Percentiles rank a stretch among this genome's conserved stretches.
phyloP scores from a whole-genome alignment of 345 rosid genomes.

The Hirschfeldia incana region DNA sequence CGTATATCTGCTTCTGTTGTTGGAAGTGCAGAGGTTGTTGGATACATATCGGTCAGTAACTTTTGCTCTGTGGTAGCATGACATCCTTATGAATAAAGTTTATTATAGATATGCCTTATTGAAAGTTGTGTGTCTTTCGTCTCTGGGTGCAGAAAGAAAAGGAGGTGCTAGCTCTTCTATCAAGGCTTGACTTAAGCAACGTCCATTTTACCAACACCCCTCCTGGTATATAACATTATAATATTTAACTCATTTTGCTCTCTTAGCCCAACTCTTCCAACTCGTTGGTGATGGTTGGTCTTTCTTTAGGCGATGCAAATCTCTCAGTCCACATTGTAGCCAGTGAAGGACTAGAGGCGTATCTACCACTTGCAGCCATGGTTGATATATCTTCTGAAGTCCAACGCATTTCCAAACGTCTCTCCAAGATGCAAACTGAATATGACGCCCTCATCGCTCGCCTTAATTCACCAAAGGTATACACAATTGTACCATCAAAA shows the following conservation, averaged over 20 bases:
- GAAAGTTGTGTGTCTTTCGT: slow-evolving; percentile 10
- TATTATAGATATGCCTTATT: neutral
- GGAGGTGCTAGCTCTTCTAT: slow-evolving; percentile 81
- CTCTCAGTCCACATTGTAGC: slow-evolving; percentile 91
- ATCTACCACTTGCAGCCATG: slow-evolving; percentile 93
- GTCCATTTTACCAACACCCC: slow-evolving; percentile 65
- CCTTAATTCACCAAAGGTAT: slow-evolving; percentile 75
- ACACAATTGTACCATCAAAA: slow-evolving; percentile 1
- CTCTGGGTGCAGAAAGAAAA: slow-evolving; percentile 69
- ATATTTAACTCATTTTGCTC: neutral
- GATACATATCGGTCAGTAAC: slow-evolving; percentile 79
- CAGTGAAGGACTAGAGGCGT: slow-evolving; percentile 94
- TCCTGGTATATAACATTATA: neutral
- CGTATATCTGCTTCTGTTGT: slow-evolving; percentile 91
- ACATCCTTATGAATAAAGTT: neutral
- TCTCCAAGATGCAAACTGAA: slow-evolving; percentile 83
- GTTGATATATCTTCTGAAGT: slow-evolving; percentile 90
- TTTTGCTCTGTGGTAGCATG: neutral
- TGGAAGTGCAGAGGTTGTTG: slow-evolving; percentile 75
- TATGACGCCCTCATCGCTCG: slow-evolving; percentile 74
- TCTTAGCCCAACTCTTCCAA: neutral
- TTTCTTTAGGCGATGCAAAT: slow-evolving; percentile 64
- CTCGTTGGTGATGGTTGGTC: slow-evolving; percentile 9
- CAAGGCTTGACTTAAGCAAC: slow-evolving; percentile 71
- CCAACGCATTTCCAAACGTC: slow-evolving; percentile 85